Evolutionary conservation across 805 yeast genomes (phyloP), one percentile per base, ranked within the genome.

Genomic region (Pichia kluyveri): DNA sequence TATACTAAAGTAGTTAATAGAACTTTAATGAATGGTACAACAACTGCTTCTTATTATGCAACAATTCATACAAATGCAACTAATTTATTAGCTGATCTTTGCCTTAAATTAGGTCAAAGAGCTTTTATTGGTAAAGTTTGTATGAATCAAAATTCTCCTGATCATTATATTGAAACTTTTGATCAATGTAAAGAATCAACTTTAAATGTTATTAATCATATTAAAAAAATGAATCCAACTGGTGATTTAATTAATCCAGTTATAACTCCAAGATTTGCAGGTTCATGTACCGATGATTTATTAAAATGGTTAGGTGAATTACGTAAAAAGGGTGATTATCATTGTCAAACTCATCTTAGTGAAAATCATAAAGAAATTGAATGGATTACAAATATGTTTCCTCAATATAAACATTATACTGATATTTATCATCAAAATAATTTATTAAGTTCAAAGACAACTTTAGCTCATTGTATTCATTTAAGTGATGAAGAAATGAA

Each of bases 101-200:
- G 91, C 36, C 67, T 81, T 12, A 51, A 69, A 38, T 56, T 68
- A 31, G 96, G 96, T 38, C 98, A 90, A 65, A 71, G 97, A 51
- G 96, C 96, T 0, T 75, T 86, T 46, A 79, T 93, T 38, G 99
- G 99, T 5, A 83, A 91, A 57, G 96, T 88, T 19, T 93, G 98
- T 62, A 93, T 93, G 98, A 83, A 89, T 60, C 75, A 77, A 51
- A 82, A 86, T 66, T 77, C 87, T 1, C 95, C 93, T 0, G 83
- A 76, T 31, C 83, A 77, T 60, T 80, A 86, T 62, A 62, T 70
- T 40, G 90, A 86, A 57, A 68, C 79, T 1, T 61, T 58, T 30
- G 66, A 78, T 27, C 79, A 76, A 38, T 75, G 85, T 37, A 61
- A 81, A 40, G 57, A 65, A 18, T 72, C 81, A 5, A 86, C 86